Percentiles rank a stretch among this genome's conserved stretches.
phyloP scores from a whole-genome alignment of 208 protist genomes.

The Trypanosoma avium region DNA sequence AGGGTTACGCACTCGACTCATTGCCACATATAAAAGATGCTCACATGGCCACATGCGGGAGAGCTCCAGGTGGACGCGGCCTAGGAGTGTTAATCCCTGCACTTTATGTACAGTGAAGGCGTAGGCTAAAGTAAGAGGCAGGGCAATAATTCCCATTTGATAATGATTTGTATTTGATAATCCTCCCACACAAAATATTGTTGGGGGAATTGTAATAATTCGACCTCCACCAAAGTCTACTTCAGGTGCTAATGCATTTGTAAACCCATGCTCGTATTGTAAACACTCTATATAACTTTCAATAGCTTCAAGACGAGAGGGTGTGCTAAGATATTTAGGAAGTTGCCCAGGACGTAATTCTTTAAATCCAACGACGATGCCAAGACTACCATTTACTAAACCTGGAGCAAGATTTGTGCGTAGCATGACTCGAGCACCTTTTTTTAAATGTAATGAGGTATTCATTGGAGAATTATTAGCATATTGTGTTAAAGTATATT shows the following conservation, averaged over 20 bases:
- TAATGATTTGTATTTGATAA: conserved; percentile 76
- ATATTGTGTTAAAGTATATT: conserved; percentile 65
- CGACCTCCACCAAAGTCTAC: conserved; percentile 74
- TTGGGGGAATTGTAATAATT: conserved; percentile 57
- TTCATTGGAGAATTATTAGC: conserved; percentile 54
- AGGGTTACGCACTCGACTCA: conserved; percentile 85
- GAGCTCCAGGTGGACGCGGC: conserved; percentile 83
- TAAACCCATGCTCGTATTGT: conserved; percentile 64
- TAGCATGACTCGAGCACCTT: conserved; percentile 85
- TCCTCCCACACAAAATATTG: conserved; percentile 66
- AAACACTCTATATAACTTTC: conserved; percentile 64
- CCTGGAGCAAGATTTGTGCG: conserved; percentile 63
- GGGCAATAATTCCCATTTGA: conserved; percentile 49
- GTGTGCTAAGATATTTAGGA: conserved; percentile 41
- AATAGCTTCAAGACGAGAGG: conserved; percentile 38
- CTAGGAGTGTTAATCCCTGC: conserved; percentile 85
- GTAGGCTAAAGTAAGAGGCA: conserved; percentile 85
- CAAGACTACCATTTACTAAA: conserved; percentile 86
- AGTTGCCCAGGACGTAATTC: conserved; percentile 40
- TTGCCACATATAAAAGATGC: conserved; percentile 87
- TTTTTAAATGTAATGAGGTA: conserved; percentile 50
- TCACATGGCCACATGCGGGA: conserved; percentile 89
- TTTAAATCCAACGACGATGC: conserved; percentile 82
- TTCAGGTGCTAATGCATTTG: conserved; percentile 52
- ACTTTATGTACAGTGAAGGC: conserved; percentile 93